Percentiles rank a stretch among this genome's conserved stretches.
Evolutionary conservation across 441 rosid genomes (phyloP).

Genomic region (Erodium texanum): DNA sequence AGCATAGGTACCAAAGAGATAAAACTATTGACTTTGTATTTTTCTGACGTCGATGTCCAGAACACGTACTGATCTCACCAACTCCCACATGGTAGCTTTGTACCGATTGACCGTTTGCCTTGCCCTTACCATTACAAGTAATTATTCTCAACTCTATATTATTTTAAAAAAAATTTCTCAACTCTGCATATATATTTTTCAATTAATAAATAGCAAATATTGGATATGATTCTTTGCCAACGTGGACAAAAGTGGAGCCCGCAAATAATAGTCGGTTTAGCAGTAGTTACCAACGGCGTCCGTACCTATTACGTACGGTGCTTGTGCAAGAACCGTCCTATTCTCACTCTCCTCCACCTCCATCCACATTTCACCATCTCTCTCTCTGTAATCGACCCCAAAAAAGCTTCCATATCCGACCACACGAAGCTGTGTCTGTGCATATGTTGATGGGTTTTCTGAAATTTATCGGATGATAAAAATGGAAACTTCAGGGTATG

Average conservation of each 20-base stretch:
- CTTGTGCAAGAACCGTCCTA: neutral
- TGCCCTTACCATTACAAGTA: too few relatives aligned
- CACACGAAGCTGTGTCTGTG: neutral
- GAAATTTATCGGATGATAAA: too few relatives aligned
- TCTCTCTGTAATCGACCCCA: neutral
- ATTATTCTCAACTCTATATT: too few relatives aligned
- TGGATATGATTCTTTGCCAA: neutral
- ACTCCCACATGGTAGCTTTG: too few relatives aligned
- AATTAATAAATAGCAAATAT: too few relatives aligned
- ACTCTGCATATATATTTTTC: too few relatives aligned
- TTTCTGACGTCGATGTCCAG: too few relatives aligned
- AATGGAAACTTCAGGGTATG: neutral
- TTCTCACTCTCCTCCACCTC: neutral
- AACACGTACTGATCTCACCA: too few relatives aligned
- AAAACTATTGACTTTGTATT: too few relatives aligned
- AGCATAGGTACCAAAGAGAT: too few relatives aligned
- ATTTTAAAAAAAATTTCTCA: too few relatives aligned
- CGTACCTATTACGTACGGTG: neutral
- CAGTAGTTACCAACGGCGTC: neutral
- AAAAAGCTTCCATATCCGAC: neutral
- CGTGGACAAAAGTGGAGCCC: neutral
- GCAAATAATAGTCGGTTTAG: neutral
- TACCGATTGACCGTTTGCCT: too few relatives aligned
- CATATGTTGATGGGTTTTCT: neutral
- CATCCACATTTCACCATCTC: neutral